Conservation (phyloP, 306 rosid genomes). For the Hippophae rhamnoides region DNA sequence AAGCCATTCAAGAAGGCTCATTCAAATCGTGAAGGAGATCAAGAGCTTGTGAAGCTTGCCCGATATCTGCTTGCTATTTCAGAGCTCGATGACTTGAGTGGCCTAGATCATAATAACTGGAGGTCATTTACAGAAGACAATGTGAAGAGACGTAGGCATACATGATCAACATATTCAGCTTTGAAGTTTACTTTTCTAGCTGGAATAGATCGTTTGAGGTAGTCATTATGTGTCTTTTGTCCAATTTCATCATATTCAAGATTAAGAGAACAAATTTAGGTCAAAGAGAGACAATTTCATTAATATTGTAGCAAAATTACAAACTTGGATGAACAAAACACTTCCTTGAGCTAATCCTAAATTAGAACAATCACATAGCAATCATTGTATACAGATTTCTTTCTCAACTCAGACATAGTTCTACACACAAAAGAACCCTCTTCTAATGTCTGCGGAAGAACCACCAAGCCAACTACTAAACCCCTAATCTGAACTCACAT, state of each 20-base stretch:
- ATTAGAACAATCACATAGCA: too few species aligned
- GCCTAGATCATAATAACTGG: constrained; percentile 64
- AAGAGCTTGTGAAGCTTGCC: constrained; percentile 83
- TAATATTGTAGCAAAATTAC: too few species aligned
- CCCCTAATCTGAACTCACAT: too few species aligned
- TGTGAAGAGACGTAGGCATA: constrained; percentile 73
- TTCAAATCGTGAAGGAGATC: constrained; percentile 68
- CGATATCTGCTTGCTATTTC: constrained; percentile 87
- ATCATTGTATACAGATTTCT: too few species aligned
- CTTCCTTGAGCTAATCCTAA: too few species aligned
- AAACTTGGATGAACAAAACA: too few species aligned
- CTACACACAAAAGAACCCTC: too few species aligned
- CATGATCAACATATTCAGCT: constrained; percentile 13
- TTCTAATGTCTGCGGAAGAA: too few species aligned
- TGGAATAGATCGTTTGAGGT: constrained; percentile 9
- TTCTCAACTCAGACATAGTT: too few species aligned
- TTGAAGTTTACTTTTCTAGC: constrained; percentile 6
- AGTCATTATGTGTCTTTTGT: not conserved
- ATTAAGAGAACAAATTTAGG: too few species aligned
- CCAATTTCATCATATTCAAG: not conserved
- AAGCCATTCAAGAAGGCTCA: constrained; percentile 98
- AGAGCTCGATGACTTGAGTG: constrained; percentile 70
- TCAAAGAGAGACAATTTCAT: too few species aligned
- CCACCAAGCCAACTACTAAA: too few species aligned
- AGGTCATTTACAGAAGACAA: constrained; percentile 51